Base-by-base conservation (phyloP, 225 moss, liverwort and hornwort species). In the Marchantia polymorpha region DNA sequence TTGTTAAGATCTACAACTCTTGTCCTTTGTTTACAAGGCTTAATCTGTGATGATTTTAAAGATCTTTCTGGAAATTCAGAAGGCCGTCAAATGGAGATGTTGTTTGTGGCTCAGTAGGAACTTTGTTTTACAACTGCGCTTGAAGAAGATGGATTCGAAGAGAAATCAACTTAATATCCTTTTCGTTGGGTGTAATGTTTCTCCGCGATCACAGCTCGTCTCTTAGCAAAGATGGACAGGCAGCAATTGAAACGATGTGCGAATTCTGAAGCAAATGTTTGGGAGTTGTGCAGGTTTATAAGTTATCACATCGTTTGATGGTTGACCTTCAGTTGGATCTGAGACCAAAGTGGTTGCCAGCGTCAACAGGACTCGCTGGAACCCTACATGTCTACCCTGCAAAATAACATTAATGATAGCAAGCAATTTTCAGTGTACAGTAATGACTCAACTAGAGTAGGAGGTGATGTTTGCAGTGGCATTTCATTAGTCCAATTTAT, bases 351-450 rank as follows among this genome's bases (percentile, higher is more conserved):
- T 52, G 73, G 52, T 73, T 73, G 8, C 15, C 22, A 73, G 48
- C 46, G 52, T 53, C 54, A 25, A 15, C 52, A 53, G 52, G 19
- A 52, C 67, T 7, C 6, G 14, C 39, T 12, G 48, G 20, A 70
- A 47, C 8, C 39, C 46, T 29, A 27, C 14, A 47, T 70, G 46
- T 47, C 26, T 12, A 27, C 67, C 10, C 67, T 67, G 67, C 48
- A 48, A 26, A 48, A 16, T 48, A 46, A 46, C 20, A 52, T 52
- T 53, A 52, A 52, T 14, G 6, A 52, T 26, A 25, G 52, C 52
- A 73, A 73, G 73, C 20, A 54, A 52, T 73, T 12, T 52, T 20
- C 23, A 73, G 73, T 73, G 73, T 73, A 73, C 52, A 73, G 73
- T 73, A 73, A 12, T 73, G 52, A 50, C 50, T 72, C 71, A 65